Conservation (phyloP, 2,329 filamentous ascomycete species). For the Aspergillus candidus region DNA sequence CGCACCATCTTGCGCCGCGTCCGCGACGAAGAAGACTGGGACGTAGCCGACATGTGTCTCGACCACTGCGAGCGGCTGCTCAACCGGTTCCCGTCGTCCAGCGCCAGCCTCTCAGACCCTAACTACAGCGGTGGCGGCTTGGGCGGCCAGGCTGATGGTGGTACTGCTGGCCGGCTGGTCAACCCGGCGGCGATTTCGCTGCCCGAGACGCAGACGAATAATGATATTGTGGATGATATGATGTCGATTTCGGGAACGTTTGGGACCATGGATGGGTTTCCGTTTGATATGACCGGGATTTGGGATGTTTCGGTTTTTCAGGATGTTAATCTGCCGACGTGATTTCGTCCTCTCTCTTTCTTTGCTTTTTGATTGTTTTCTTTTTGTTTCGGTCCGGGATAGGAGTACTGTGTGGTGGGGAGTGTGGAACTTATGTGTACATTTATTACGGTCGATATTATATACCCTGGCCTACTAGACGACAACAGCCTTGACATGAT, state of each 20-base stretch:
- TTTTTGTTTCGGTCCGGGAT: too few species aligned
- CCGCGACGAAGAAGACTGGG: constrained; percentile 49
- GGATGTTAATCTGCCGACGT: constrained; percentile 28
- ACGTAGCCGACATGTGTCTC: constrained; percentile 50
- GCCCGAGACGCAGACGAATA: constrained; percentile 41
- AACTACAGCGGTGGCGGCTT: constrained; percentile 12
- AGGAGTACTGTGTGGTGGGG: too few species aligned
- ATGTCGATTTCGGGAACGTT: constrained; percentile 43
- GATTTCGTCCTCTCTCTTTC: too few species aligned
- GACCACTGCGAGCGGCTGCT: constrained; percentile 45
- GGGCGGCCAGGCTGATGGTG: constrained; percentile 11
- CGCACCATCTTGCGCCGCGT: constrained; percentile 44
- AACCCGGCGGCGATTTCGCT: constrained; percentile 36
- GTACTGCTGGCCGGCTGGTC: constrained; percentile 23
- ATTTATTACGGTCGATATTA: too few species aligned
- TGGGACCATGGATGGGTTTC: constrained; percentile 42
- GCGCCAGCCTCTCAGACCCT: constrained; percentile 11
- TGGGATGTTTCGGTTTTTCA: constrained; percentile 42
- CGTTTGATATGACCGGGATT: constrained; percentile 43
- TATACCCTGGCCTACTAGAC: too few species aligned
- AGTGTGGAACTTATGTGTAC: too few species aligned
- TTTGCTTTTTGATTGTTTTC: too few species aligned
- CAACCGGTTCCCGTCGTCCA: constrained; percentile 32
- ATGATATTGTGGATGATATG: constrained; percentile 43
- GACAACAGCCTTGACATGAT: too few species aligned